Conservation (phyloP, 2,329 filamentous ascomycete species). For the Fusarium chuoi region DNA sequence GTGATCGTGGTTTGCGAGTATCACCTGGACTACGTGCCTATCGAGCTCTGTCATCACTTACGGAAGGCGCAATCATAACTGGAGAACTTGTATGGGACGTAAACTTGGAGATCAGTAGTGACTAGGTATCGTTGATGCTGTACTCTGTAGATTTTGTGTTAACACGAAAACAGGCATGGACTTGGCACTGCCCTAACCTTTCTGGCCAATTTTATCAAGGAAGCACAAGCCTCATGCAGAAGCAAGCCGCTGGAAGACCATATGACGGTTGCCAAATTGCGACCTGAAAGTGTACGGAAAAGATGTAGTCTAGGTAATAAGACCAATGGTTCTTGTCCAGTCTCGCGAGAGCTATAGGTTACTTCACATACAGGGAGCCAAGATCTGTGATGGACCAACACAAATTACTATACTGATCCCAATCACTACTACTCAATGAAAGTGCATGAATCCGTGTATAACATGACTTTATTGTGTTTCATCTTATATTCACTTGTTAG, state of each 20-base stretch:
- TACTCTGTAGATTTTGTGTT: too few species aligned
- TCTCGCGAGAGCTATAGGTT: background rate
- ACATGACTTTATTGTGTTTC: background rate
- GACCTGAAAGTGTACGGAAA: background rate
- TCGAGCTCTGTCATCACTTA: background rate
- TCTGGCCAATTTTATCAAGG: too few species aligned
- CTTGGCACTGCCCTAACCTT: background rate
- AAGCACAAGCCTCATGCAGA: background rate
- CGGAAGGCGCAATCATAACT: background rate
- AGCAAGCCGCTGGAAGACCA: background rate
- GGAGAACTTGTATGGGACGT: too few species aligned
- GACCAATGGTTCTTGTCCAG: background rate
- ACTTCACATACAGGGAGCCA: background rate
- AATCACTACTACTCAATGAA: background rate
- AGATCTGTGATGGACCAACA: background rate
- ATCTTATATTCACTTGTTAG: background rate
- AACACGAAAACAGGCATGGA: accelerated
- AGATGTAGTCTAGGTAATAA: background rate
- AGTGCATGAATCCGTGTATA: background rate
- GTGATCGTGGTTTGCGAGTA: background rate
- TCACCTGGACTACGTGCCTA: background rate
- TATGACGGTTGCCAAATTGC: background rate
- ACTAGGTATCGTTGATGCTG: background rate
- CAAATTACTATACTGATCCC: too few species aligned
- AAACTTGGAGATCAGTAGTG: background rate